phyloP scores from a whole-genome alignment of 352 stramenopile genomes.

The Globisporangium canariense region DNA sequence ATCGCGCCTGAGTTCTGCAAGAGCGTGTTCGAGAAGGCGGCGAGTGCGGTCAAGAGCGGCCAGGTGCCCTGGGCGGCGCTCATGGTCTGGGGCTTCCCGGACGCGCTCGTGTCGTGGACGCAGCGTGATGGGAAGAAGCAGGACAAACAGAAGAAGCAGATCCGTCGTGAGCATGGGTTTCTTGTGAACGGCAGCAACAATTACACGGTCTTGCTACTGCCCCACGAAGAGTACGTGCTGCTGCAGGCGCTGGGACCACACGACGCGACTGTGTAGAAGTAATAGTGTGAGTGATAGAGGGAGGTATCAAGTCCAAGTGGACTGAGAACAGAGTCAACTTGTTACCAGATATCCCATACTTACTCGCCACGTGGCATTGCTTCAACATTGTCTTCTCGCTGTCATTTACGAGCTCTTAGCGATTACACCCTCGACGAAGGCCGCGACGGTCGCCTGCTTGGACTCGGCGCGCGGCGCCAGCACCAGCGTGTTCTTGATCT shows the following conservation, averaged over 20 bases:
- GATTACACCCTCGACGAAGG: constrained; percentile 63
- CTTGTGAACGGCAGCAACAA: constrained; percentile 76
- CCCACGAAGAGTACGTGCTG: constrained; percentile 68
- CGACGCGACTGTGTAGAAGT: constrained; percentile 45
- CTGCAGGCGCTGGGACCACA: constrained; percentile 68
- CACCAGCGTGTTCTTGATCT: constrained; percentile 46
- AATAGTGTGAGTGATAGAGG: background rate
- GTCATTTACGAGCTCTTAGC: constrained; percentile 29
- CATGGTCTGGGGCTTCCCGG: constrained; percentile 76
- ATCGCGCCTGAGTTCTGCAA: constrained; percentile 53
- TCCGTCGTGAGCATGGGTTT: constrained; percentile 63
- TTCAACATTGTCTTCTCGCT: background rate
- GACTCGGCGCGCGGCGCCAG: constrained; percentile 25
- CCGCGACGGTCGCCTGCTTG: constrained; percentile 37
- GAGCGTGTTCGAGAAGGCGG: constrained; percentile 46
- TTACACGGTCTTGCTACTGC: constrained; percentile 69
- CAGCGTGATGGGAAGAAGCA: constrained; percentile 27
- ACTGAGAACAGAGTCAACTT: constrained; percentile 3
- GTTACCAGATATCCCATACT: background rate
- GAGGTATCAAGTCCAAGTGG: background rate
- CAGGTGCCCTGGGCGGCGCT: constrained; percentile 66
- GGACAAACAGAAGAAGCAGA: background rate
- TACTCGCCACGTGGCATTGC: background rate
- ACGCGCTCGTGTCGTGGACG: constrained; percentile 67
- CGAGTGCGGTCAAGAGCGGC: constrained; percentile 39